phyloP scores from a whole-genome alignment of 805 yeast genomes.

The Lachancea lanzarotensis region DNA sequence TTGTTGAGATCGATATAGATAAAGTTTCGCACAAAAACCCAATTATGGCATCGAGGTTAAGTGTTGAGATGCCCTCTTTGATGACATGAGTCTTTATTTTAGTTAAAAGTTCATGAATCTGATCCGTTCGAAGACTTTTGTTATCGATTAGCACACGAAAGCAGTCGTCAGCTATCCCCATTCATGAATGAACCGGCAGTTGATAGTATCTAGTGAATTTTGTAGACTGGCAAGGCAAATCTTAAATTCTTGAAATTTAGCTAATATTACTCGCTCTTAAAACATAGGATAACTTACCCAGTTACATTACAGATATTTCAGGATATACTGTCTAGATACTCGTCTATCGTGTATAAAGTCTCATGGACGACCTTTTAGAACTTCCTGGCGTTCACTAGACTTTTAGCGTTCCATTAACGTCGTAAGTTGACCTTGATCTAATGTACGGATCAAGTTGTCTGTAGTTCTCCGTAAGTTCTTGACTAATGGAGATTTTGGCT shows the following conservation, averaged over 20 bases:
- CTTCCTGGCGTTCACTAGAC: slow-evolving; percentile 8
- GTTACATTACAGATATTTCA: no score
- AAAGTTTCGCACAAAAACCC: slow-evolving; percentile 17
- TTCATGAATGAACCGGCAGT: slow-evolving; percentile 1
- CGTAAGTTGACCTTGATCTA: slow-evolving; percentile 73
- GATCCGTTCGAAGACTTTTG: neutral
- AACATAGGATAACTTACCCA: no score
- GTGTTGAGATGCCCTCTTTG: slow-evolving; percentile 2
- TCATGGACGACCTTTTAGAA: no score
- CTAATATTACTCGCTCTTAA: no score
- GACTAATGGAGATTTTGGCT: slow-evolving; percentile 49
- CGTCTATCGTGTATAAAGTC: no score
- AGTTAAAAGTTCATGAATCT: slow-evolving; percentile 1
- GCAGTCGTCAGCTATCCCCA: slow-evolving; percentile 4
- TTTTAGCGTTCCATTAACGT: slow-evolving; percentile 56
- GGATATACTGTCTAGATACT: no score
- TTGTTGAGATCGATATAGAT: slow-evolving; percentile 14
- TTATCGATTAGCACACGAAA: neutral
- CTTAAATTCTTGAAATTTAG: no score
- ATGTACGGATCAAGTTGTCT: slow-evolving; percentile 70
- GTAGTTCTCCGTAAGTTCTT: slow-evolving; percentile 55
- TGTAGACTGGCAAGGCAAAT: no score
- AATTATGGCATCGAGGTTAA: slow-evolving; percentile 9
- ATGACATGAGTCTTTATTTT: neutral
- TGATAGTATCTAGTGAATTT: no score